These are phyloP conservation scores for Podospora anserina DNA, from an alignment of 495 filamentous ascomycete genomes.

Conservation along the genomic window DNA sequence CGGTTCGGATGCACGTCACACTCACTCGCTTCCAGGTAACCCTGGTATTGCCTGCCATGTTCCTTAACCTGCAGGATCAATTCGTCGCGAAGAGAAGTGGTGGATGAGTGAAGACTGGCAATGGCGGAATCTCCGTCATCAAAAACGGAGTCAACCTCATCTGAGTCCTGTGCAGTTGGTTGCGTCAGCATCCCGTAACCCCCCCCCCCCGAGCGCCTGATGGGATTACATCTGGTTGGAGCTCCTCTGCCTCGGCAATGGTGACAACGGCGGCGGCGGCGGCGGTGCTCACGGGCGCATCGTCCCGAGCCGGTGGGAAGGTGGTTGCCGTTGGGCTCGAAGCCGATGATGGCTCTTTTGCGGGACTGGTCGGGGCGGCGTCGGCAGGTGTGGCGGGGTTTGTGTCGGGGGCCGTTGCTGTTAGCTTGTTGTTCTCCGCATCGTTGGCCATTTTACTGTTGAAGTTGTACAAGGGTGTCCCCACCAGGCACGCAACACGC, in stretches of 20 bases:
- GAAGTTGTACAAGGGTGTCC: background rate
- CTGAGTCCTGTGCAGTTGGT: background rate
- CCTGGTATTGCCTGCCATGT: constrained; percentile 17
- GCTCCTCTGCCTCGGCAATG: background rate
- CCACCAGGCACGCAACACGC: background rate
- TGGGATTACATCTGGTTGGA: background rate
- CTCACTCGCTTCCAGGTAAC: constrained; percentile 18
- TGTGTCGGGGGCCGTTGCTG: background rate
- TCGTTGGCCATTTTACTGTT: constrained; percentile 1
- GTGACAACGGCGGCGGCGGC: background rate
- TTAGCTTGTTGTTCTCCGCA: background rate
- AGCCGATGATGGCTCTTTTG: background rate
- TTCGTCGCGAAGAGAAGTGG: constrained; percentile 15
- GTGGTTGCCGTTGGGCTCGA: background rate
- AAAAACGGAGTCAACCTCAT: constrained; percentile 2
- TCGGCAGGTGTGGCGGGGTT: background rate
- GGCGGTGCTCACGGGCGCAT: background rate
- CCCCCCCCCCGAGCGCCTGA: no score
- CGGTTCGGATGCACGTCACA: background rate
- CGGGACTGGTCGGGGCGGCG: background rate
- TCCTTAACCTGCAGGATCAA: constrained; percentile 15
- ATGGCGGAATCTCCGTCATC: constrained; percentile 10
- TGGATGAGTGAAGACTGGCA: constrained; percentile 18
- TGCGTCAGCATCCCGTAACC: background rate
- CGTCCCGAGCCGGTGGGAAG: constrained; percentile 1